Conservation (phyloP, 176 grass and related monocot genomes). For the Raddia guianensis region DNA sequence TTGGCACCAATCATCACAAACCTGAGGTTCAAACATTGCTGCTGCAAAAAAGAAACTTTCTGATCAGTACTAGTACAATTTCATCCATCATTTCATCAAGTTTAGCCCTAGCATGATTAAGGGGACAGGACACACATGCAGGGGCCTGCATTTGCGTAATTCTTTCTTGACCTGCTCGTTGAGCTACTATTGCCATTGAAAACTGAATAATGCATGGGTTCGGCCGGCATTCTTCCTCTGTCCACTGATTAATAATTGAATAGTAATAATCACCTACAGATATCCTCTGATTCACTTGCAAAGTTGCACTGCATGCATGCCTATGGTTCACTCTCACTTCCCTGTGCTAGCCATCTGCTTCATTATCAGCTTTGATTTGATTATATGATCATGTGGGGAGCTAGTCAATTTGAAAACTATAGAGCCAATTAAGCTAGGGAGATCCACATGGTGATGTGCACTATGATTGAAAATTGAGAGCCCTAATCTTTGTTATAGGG, state of each 20-base stretch:
- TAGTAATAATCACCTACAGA: conserved; percentile 24
- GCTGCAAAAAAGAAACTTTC: not conserved
- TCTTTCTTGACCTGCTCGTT: conserved; percentile 8
- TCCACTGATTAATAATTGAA: conserved; percentile 8
- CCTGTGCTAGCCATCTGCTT: not conserved
- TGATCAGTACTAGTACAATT: not conserved
- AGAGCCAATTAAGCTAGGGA: too few species aligned
- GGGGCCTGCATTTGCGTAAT: not conserved
- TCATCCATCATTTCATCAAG: not conserved
- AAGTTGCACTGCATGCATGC: too few species aligned
- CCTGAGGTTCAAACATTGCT: not conserved
- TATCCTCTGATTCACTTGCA: conserved; percentile 12
- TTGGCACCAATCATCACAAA: not conserved
- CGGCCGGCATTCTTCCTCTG: too few species aligned
- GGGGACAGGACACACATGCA: not conserved
- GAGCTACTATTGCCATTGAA: too few species aligned
- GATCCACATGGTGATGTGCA: conserved; percentile 12
- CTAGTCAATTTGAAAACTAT: conserved; percentile 1
- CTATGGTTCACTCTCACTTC: not conserved
- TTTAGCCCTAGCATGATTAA: not conserved
- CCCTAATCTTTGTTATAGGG: conserved; percentile 8
- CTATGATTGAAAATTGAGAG: not conserved
- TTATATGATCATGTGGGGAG: not conserved
- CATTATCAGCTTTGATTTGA: not conserved
- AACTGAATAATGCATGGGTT: not conserved